Evolutionary conservation across 2,329 filamentous ascomycete species (phyloP).

Genomic region (Diaporthe caulivora): DNA sequence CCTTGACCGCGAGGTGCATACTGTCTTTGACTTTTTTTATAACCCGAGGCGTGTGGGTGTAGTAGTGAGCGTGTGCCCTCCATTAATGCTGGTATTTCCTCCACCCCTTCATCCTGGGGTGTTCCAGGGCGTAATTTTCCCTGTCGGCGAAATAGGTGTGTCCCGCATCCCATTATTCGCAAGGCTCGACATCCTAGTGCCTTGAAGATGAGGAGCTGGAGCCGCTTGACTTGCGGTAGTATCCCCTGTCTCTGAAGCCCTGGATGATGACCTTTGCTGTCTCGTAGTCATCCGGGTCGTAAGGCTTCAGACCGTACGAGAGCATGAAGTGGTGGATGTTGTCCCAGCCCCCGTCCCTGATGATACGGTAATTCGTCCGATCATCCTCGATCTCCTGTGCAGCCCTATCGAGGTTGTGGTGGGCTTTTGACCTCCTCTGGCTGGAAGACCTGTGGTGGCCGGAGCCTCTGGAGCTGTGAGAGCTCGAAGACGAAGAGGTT

Average conservation of each 20-base stretch:
- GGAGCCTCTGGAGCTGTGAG: constrained; percentile 29
- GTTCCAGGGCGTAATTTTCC: neutral
- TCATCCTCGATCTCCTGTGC: constrained; percentile 37
- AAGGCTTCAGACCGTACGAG: constrained; percentile 39
- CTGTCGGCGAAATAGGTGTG: constrained; percentile 18
- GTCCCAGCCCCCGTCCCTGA: constrained; percentile 39
- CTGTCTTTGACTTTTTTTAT: constrained; percentile 10
- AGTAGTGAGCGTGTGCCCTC: neutral
- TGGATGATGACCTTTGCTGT: constrained; percentile 40
- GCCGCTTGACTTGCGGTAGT: constrained; percentile 36
- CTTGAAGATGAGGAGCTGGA: constrained; percentile 27
- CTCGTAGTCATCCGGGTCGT: constrained; percentile 39
- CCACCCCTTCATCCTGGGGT: neutral
- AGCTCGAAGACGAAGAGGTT: constrained; percentile 34
- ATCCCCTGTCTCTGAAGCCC: constrained; percentile 38
- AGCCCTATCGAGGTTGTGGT: constrained; percentile 40
- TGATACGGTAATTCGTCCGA: constrained; percentile 39
- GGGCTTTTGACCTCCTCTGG: constrained; percentile 38
- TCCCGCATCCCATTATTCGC: constrained; percentile 14
- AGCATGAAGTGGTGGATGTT: constrained; percentile 40
- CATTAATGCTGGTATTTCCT: neutral
- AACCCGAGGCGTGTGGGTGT: neutral
- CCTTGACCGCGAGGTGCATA: constrained; percentile 33
- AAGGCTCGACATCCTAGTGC: neutral
- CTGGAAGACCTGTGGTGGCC: constrained; percentile 30